Base-by-base conservation (phyloP, 306 rosid genomes). In the Inga leiocalycina region DNA sequence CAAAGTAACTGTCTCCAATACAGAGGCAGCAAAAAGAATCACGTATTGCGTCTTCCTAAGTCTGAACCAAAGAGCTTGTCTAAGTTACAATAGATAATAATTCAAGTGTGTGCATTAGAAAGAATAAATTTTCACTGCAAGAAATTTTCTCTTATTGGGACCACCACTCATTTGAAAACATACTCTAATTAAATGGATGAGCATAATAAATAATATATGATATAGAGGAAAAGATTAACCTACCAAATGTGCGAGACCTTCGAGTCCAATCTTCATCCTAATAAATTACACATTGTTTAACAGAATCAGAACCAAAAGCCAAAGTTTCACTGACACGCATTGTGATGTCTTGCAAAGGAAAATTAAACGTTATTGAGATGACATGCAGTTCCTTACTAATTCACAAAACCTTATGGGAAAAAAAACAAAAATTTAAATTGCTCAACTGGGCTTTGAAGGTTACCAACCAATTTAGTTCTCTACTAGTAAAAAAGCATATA, bases 191-290 rank as follows among this genome's bases (percentile, higher is more conserved):
- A 71, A 43, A 79, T 17, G 13, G 48, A 75, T 37, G 48, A 46
- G 59, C 48, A 65, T 46, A 76, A n/a, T 27, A 13, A 27, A 27
- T 62, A 27, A 27, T 32, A 78, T 74, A 72, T 52, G 34, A 78
- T 44, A 62, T 46, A n/a, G 34, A 71, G 75, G 72, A 34, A 79
- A 82, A 65, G 48, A 81, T 67, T 64, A 81, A 64, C 93, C 72
- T 91, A 94, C 98, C 98, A 4, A 81, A 51, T 44, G 69, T 74
- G 82, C 64, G 80, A 78, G 87, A 65, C 39, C 74, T 87, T 74
- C 71, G 76, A 37, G 80, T 77, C 79, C 66, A 72, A 87, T 87
- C 97, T 75, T 86, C 90, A 57, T 84, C 91, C 97, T 93, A 89
- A 70, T 87, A 79, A 85, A 77, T 75, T 80, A 71, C 49, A 81